Base-by-base conservation (phyloP, 2,329 filamentous ascomycete genomes). In the Diaporthe longicolla region DNA sequence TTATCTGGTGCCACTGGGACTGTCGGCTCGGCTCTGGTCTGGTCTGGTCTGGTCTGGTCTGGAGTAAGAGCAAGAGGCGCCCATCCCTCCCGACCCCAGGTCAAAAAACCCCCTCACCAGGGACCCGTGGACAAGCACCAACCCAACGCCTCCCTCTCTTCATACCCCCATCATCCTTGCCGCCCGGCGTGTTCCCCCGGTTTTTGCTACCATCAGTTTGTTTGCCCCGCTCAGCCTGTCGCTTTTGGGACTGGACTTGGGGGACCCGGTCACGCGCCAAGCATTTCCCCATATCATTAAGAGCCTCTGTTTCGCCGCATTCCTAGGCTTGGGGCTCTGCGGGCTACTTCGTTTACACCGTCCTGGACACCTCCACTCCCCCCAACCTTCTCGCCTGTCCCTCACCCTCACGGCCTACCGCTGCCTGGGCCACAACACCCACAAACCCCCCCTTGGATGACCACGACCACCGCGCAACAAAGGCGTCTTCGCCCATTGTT, bases 241-340 rank as follows among this genome's bases (percentile, higher is more conserved):
- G 55, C 61, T 75, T 74, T 70, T 69, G 70, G 59, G 54, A 66
- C 63, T 52, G 63, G 63, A 52, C 63, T 66, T 66, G 61, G 63
- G 61, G 63, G 63, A 50, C 63, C 71, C 65, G 52, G 72, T 72
- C 72, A 75, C 74, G 68, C 74, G 74, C 72, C 74, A 73, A 75
- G 74, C 48, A 63, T 71, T 75, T 74, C 74, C 74, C 73, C 73
- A 75, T 75, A 75, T 69, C 72, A 72, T 73, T 65, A 58, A 70
- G 73, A 73, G 70, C 71, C 71, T 74, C 73, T 65, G 54, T 57
- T 73, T 68, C 71, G 74, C 74, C 74, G 73, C 73, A 74, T 71
- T 75, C 72, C 74, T 72, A 55, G 63, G 59, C 58, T 76, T 74
- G 74, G 74, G 73, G 74, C 74, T 75, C 74, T 75, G 74, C 72